Conservation (phyloP, 2,329 filamentous ascomycete species). For the Microascus cirrosus region DNA sequence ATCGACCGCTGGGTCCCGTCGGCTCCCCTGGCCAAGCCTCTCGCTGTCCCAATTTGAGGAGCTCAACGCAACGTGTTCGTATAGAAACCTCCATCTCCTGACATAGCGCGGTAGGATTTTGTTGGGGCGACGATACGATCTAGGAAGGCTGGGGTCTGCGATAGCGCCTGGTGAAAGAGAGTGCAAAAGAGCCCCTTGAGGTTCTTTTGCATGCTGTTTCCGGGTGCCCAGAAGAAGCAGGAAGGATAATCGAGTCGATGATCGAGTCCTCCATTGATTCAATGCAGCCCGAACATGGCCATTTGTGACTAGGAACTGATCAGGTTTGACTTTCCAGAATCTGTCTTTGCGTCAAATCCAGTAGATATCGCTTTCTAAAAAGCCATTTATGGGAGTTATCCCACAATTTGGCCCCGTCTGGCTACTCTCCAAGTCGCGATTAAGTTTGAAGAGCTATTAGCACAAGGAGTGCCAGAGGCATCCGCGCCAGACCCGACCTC, state of each 20-base stretch:
- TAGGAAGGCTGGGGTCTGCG: background rate
- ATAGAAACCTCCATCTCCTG: background rate
- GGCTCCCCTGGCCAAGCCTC: background rate
- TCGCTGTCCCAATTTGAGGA: background rate
- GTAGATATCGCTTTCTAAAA: constrained; percentile 8
- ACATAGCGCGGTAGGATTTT: background rate
- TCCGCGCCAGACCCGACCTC: too few species aligned
- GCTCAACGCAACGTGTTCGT: background rate
- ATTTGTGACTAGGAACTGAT: constrained; percentile 15
- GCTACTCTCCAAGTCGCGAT: background rate
- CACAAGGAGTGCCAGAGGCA: background rate
- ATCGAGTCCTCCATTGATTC: constrained; percentile 9
- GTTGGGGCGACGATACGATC: background rate
- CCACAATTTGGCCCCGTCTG: background rate
- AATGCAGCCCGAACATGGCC: constrained; percentile 8
- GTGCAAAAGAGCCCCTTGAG: constrained; percentile 14
- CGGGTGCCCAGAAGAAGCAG: constrained; percentile 20
- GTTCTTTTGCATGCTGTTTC: constrained; percentile 13
- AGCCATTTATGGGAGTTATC: constrained; percentile 9
- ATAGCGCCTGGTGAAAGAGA: constrained; percentile 11
- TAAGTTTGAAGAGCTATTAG: background rate
- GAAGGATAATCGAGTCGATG: too few species aligned
- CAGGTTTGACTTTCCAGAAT: constrained; percentile 19
- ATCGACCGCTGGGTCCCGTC: background rate
- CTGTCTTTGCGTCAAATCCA: constrained; percentile 20